Evolutionary conservation across 148 eudicot genomes (phyloP).

Genomic region (Pharnaceum exiguum): DNA sequence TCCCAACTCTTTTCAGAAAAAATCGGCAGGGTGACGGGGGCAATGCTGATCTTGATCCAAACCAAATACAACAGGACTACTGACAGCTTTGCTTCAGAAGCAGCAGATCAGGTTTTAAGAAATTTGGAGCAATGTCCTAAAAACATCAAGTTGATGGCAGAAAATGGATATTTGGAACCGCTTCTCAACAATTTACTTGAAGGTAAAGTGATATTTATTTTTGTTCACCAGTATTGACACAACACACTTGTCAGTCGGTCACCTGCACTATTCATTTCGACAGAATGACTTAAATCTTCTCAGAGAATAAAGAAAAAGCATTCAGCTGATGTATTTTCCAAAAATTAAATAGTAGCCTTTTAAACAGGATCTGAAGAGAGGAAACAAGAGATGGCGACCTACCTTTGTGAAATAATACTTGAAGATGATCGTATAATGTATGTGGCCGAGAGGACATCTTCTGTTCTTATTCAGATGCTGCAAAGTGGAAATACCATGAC

Average conservation of each 20-base stretch:
- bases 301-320: not conserved
- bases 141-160: conserved; percentile 78
- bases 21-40: conserved; percentile 51
- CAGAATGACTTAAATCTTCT: not conserved
- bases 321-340: not conserved
- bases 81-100: conserved; percentile 53
- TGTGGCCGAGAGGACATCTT: conserved; percentile 60
- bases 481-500: conserved; percentile 35
- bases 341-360: not conserved
- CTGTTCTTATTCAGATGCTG: conserved; percentile 64
- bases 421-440: conserved; percentile 46
- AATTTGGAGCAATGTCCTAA: conserved; percentile 49
- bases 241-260: not conserved
- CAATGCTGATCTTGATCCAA: conserved; percentile 49
- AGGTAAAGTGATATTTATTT: conserved; percentile 41
- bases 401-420: conserved; percentile 60
- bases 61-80: conserved; percentile 40
- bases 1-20: conserved; percentile 32
- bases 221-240: not conserved
- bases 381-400: conserved; percentile 59
- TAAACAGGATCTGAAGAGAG: conserved; percentile 58
- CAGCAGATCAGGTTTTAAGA: conserved; percentile 52
- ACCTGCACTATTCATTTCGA: no score
- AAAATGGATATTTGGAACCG: conserved; percentile 71
- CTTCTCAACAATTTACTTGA: conserved; percentile 50